phyloP scores from a whole-genome alignment of 1,284 basidiomycete genomes.

The Cutaneotrichosporon daszewskae region DNA sequence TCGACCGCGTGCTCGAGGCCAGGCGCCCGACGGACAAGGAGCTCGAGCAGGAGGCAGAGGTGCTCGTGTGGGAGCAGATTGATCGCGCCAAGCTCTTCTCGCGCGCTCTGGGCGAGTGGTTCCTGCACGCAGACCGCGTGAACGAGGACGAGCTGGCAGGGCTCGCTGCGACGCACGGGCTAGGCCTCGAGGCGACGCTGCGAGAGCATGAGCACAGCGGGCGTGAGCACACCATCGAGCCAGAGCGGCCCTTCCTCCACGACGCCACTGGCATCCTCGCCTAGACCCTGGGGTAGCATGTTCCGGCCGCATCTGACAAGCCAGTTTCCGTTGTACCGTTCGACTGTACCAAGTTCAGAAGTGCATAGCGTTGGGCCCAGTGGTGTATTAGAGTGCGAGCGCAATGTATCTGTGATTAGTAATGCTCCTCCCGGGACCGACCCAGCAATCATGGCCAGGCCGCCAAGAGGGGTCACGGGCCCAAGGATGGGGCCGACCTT shows the following conservation, averaged over 20 bases:
- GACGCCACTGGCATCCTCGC: conserved; percentile 1
- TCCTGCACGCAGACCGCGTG: conserved; percentile 15
- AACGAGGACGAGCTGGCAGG: conserved; percentile 20
- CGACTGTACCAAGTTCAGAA: too few species aligned
- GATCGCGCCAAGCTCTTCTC: conserved; percentile 34
- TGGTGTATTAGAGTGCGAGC: conserved; percentile 14
- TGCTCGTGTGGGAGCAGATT: conserved; percentile 37
- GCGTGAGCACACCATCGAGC: not conserved
- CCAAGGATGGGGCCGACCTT: conserved; percentile 59
- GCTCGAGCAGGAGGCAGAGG: conserved; percentile 28
- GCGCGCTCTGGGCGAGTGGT: conserved; percentile 29
- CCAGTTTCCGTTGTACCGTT: too few species aligned
- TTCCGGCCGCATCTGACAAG: too few species aligned
- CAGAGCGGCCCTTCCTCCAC: not conserved
- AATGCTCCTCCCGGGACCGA: conserved; percentile 46
- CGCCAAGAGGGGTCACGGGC: conserved; percentile 71
- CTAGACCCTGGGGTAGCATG: too few species aligned
- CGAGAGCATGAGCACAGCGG: not conserved
- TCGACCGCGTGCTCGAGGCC: conserved; percentile 27
- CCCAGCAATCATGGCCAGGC: conserved; percentile 69
- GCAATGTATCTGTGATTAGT: conserved; percentile 18
- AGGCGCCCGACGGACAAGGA: not conserved
- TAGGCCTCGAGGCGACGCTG: conserved; percentile 6
- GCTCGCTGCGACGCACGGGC: conserved; percentile 19
- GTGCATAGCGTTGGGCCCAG: too few species aligned